Conservation (phyloP, 2,329 filamentous ascomycete genomes). For the Penicillium occitanis region DNA sequence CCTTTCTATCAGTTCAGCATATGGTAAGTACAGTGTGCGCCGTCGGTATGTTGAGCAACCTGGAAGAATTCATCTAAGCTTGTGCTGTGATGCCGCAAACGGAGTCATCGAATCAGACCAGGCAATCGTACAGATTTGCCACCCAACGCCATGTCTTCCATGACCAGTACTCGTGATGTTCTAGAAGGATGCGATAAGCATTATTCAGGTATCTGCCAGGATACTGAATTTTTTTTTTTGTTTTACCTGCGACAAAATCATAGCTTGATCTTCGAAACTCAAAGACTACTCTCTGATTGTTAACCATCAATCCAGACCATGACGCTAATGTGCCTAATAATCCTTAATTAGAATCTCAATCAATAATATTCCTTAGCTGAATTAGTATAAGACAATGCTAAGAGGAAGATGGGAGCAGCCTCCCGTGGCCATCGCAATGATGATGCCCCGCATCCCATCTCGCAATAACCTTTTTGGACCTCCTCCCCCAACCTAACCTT, state of each 20-base stretch:
- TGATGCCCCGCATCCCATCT: slow-evolving; percentile 1
- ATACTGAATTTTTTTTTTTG: background rate
- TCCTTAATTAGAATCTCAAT: background rate
- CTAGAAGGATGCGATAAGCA: slow-evolving; percentile 9
- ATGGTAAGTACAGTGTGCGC: background rate
- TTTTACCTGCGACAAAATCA: background rate
- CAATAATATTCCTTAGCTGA: background rate
- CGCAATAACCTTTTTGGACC: background rate
- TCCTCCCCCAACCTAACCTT: background rate
- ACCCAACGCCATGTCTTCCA: background rate
- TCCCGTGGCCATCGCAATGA: background rate
- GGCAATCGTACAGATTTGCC: background rate
- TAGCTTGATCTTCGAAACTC: background rate
- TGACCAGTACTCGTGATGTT: background rate
- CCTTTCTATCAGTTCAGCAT: background rate
- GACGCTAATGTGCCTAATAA: background rate
- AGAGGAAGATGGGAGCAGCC: background rate
- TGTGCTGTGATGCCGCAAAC: background rate
- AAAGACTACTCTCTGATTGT: too few relatives aligned
- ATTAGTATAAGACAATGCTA: background rate
- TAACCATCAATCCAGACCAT: background rate
- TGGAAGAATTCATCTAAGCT: background rate
- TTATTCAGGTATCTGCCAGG: background rate
- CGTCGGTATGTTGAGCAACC: background rate
- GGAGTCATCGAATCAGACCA: background rate